Percentiles rank a stretch among this genome's conserved stretches.
These are phyloP conservation scores for Kodamaea derodonti DNA, from an alignment of 1,139 yeast genomes.

Conservation along the genomic window DNA sequence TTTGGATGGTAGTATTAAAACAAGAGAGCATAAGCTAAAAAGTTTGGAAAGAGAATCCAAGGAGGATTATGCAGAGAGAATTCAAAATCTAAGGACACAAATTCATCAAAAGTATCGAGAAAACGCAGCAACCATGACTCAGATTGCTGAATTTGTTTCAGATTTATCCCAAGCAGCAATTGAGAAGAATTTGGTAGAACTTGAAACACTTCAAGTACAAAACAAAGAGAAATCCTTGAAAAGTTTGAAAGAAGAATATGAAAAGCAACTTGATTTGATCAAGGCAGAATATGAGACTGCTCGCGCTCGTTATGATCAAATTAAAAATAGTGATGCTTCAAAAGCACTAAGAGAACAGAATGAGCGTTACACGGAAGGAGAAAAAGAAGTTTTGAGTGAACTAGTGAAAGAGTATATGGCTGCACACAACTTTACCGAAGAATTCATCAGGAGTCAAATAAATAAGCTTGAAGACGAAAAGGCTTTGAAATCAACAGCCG, in stretches of 20 bases:
- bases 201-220: conserved; percentile 25
- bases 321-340: conserved; percentile 44
- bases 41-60: conserved; percentile 23
- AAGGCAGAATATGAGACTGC: conserved; percentile 29
- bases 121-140: conserved; percentile 15
- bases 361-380: conserved; percentile 38
- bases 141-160: conserved; percentile 13
- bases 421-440: conserved; percentile 40
- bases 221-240: conserved; percentile 33
- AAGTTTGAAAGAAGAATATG: conserved; percentile 31
- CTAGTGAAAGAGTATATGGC: conserved; percentile 44
- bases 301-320: conserved; percentile 36
- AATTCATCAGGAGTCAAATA: conserved; percentile 27
- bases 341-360: conserved; percentile 39
- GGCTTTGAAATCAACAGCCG: conserved; percentile 36
- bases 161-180: conserved; percentile 21
- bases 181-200: conserved; percentile 18
- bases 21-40: conserved; percentile 21
- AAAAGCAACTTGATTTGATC: conserved; percentile 19
- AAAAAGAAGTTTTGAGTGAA: conserved; percentile 36
- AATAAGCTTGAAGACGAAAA: conserved; percentile 36
- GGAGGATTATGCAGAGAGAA: conserved; percentile 28
- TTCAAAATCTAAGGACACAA: conserved; percentile 18
- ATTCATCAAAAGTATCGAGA: conserved; percentile 23
- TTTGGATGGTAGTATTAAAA: conserved; percentile 15